phyloP scores from a whole-genome alignment of 2,329 filamentous ascomycete species.

The Seiridium unicorne region DNA sequence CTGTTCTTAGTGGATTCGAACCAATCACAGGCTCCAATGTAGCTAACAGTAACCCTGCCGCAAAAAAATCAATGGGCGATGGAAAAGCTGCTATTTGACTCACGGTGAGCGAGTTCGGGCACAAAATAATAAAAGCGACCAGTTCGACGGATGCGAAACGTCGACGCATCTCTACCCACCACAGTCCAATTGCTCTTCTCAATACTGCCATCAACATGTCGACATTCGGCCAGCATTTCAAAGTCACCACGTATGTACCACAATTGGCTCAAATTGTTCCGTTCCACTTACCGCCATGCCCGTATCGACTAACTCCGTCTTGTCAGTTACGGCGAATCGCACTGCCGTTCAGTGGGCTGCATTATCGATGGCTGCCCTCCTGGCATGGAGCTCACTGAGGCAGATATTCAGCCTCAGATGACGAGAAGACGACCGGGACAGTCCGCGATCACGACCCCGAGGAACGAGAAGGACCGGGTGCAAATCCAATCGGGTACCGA shows the following conservation, averaged over 20 bases:
- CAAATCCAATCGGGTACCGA: constrained; percentile 93
- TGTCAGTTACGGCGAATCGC: constrained; percentile 74
- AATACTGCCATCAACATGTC: constrained; percentile 59
- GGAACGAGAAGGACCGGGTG: constrained; percentile 88
- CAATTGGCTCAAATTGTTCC: no score
- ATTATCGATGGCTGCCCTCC: constrained; percentile 93
- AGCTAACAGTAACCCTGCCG: constrained; percentile 1
- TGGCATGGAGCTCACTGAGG: constrained; percentile 79
- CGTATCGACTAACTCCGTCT: constrained; percentile 1
- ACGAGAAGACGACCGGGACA: constrained; percentile 87
- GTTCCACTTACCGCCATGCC: not conserved
- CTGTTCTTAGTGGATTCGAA: not conserved
- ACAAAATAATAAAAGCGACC: not conserved
- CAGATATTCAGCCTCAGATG: constrained; percentile 92
- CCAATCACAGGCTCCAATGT: not conserved
- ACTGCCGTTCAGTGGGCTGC: constrained; percentile 89
- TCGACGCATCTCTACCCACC: no score
- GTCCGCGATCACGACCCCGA: constrained; percentile 83
- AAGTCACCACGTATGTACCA: constrained; percentile 69
- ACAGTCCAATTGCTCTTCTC: no score
- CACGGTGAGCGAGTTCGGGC: not conserved
- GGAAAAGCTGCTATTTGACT: not conserved
- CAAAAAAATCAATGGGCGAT: not conserved
- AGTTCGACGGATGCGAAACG: no score
- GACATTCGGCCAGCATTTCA: constrained; percentile 80